These are phyloP conservation scores for Chaetomium sp. DNA, from an alignment of 2,329 filamentous ascomycete species.

Conservation along the genomic window DNA sequence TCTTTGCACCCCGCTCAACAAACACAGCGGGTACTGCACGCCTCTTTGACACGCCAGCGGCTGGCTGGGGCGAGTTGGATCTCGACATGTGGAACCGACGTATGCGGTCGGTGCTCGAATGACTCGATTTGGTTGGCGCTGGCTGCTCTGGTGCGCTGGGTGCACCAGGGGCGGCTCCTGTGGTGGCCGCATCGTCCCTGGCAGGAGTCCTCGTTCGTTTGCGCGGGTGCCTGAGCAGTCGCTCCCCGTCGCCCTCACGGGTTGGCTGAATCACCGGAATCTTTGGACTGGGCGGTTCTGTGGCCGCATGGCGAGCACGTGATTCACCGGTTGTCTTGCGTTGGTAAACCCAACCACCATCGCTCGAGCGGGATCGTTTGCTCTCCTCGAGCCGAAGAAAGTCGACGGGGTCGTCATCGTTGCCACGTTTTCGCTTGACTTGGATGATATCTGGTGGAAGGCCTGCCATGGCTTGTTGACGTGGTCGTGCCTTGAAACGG, in stretches of 20 bases:
- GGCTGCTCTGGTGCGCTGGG: slow-evolving; percentile 4
- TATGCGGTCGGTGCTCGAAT: slow-evolving; percentile 22
- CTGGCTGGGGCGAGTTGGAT: slow-evolving; percentile 25
- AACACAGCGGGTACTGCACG: slow-evolving; percentile 34
- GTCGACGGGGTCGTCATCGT: slow-evolving; percentile 54
- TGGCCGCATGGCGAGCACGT: slow-evolving; percentile 36
- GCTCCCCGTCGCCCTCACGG: slow-evolving; percentile 43
- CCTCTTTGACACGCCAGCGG: slow-evolving; percentile 31
- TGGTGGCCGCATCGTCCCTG: slow-evolving; percentile 13
- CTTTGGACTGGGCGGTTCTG: slow-evolving; percentile 30
- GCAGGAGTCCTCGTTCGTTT: slow-evolving; percentile 28
- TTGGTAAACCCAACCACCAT: slow-evolving; percentile 57
- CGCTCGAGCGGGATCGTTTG: slow-evolving; percentile 52
- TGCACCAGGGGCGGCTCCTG: not conserved
- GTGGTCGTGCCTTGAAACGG: not conserved
- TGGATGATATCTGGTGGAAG: slow-evolving; percentile 61
- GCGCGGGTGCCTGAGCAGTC: slow-evolving; percentile 26
- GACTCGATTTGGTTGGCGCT: slow-evolving; percentile 1
- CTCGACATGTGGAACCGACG: slow-evolving; percentile 37
- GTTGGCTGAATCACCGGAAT: slow-evolving; percentile 55
- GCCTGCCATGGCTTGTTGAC: slow-evolving; percentile 48
- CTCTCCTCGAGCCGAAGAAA: slow-evolving; percentile 58
- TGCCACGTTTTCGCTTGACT: slow-evolving; percentile 62
- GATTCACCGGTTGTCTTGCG: slow-evolving; percentile 46
- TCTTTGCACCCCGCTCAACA: slow-evolving; percentile 34